These are phyloP conservation scores for Vitellaria paradoxa DNA, from an alignment of 179 eudicot species.

Conservation along the genomic window DNA sequence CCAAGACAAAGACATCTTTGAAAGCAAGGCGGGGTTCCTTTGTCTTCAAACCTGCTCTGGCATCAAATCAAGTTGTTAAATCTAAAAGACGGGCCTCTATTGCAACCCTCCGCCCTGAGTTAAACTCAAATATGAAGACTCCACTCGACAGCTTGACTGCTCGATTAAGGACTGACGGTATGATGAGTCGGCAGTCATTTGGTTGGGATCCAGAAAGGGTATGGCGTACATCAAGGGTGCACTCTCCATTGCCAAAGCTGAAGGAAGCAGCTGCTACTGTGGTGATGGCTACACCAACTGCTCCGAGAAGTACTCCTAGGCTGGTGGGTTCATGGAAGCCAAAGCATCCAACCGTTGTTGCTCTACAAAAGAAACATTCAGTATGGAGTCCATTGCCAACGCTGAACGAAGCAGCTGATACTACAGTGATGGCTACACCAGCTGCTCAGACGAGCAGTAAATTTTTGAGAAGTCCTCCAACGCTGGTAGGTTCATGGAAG, in stretches of 20 bases:
- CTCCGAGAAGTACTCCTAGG: slow-evolving; percentile 60
- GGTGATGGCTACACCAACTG: slow-evolving; percentile 58
- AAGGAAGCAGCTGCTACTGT: slow-evolving; percentile 24
- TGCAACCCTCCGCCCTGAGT: slow-evolving; percentile 49
- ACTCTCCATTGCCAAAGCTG: slow-evolving; percentile 45
- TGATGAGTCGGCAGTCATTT: slow-evolving; percentile 49
- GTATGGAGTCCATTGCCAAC: slow-evolving; percentile 74
- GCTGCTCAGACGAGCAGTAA: slow-evolving; percentile 23
- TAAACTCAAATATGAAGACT: slow-evolving; percentile 28
- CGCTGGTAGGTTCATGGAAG: slow-evolving; percentile 68
- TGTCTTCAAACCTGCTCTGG: slow-evolving; percentile 45
- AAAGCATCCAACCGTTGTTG: slow-evolving; percentile 78
- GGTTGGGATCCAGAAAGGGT: slow-evolving; percentile 61
- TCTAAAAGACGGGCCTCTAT: slow-evolving; percentile 73
- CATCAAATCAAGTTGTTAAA: slow-evolving; percentile 24
- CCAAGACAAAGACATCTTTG: slow-evolving; percentile 29
- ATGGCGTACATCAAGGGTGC: slow-evolving; percentile 61
- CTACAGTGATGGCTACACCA: slow-evolving; percentile 59
- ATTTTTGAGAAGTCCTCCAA: slow-evolving; percentile 79
- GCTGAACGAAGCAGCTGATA: slow-evolving; percentile 12
- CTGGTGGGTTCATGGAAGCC: slow-evolving; percentile 77
- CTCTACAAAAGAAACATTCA: slow-evolving; percentile 59
- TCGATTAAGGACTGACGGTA: slow-evolving; percentile 37
- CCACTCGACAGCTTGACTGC: slow-evolving; percentile 29
- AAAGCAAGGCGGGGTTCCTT: slow-evolving; percentile 64